Base-by-base conservation (phyloP, 129 eudicot species). In the Helichrysum umbraculigerum region DNA sequence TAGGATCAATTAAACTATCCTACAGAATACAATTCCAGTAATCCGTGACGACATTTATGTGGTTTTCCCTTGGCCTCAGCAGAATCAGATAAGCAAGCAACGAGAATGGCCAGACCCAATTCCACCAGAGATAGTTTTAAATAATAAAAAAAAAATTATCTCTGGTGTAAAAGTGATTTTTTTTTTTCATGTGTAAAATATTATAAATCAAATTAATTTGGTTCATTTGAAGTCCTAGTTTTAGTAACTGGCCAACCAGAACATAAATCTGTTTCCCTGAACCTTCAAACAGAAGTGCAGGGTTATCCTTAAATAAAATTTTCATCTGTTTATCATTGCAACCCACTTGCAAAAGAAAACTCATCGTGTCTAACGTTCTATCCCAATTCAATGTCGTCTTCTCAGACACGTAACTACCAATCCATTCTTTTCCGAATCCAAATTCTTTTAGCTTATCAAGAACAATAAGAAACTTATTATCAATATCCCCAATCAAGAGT, bases 351-450 rank as follows among this genome's bases (percentile, higher is more conserved):
- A 58, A 41, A 52, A 88, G 85, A 79, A 91, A 91, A 66, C 72
- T 54, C 82, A 91, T 64, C 0, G 88, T 83, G 22, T 82, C 88
- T 12, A 84, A 66, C 81, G 86, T 84, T 77, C 89, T 81, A 59
- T 67, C 78, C 93, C 91, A 91, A 51, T 83, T 81, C 39, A 82
- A 88, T 4, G 79, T 66, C 47, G 67, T 78, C 71, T 80, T 84
- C 50, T 79, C 85, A 0, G 81, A 82, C 63, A 91, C 58, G 64
- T 84, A 76, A 56, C 85, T 77, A 73, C 85, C 87, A 20, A 88
- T 82, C 91, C 93, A 91, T 39, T 91, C 86, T 21, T 41, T 78
- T 33, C 78, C 93, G 44, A 91, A 83, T 41, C 91, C 91, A 28
- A 88, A 30, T 19, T 32, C 79, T 78, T 74, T 86, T 52, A 91